Evolutionary conservation across 116 monocot species (phyloP), one percentile per base, ranked within the genome.

Genomic region (Posidonia oceanica): DNA sequence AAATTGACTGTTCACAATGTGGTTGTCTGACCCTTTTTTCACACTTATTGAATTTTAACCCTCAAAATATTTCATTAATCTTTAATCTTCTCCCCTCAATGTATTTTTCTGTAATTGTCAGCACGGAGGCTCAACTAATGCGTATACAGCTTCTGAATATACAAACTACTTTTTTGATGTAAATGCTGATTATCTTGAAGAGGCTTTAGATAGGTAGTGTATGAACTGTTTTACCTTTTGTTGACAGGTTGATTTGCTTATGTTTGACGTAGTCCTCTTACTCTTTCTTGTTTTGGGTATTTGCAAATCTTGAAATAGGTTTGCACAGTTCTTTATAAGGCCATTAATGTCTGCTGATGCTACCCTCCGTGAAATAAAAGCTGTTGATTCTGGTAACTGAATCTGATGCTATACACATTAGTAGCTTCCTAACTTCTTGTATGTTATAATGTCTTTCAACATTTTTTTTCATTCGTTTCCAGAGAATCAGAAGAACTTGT

Each of bases 41-140:
- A 23, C 7, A 12, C 4, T 15, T 69, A 29, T 52, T 68, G 41
- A 52, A 53, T 52, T n/a, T n/a, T n/a, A n/a, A n/a, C n/a, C n/a
- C n/a, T n/a, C n/a, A n/a, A n/a, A n/a, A n/a, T 16, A 4, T 15
- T 54, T n/a, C 12, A 6, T 55, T 15, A 18, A 3, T 56, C 16
- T 56, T 69, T 55, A 14, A 22, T n/a, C 29, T 54, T 69, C 56
- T 5, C 55, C 16, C 4, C 36, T 15, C 36, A 13, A 55, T 37
- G 4, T 56, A 11, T 17, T 29, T 4, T 38, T 56, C 7, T 42
- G n/a, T 36, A 23, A 36, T 38, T 37, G 54, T 82, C 57, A 96
- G 93, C 97, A 97, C 80, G 97, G 97, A 22, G 97, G 97, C 37
- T 87, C 87, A 55, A 82, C 84, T 51, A 92, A 92, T 85, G 97